Base-by-base conservation (phyloP, 179 eudicot species). In the Spergularia azorica region DNA sequence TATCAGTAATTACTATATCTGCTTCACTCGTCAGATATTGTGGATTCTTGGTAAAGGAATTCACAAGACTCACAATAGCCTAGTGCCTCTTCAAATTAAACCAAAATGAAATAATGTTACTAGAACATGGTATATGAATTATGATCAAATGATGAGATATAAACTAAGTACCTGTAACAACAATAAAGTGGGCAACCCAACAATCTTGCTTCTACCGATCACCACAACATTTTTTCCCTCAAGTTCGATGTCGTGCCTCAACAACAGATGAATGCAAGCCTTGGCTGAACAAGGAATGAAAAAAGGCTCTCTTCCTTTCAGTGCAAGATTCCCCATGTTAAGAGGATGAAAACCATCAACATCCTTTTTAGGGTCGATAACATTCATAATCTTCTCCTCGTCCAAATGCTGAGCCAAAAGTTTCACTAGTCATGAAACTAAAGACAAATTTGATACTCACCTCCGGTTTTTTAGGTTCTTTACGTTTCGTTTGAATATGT, bases 281-380 rank as follows among this genome's bases (percentile, higher is more conserved):
- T 82, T 84, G 32, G 91, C 84, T 50, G 88, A 89, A 78, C 87
- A 86, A 65, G 91, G 91, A 63, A 86, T 66, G 51, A 84, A 86
- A 75, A 84, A 71, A 6, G 91, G 89, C 55, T 86, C 82, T 72
- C 91, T 83, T 70, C 87, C 91, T 7, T 80, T 78, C 79, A 86
- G 68, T 26, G 91, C 89, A 67, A 88, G 91, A 73, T 67, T 80
- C 9, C 91, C 91, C 79, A 88, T 88, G 66, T 88, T 84, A 9
- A 86, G 57, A 18, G 89, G 84, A 76, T 88, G 89, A 70, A 88
- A 86, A 50, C 91, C 91, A 73, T 88, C 91, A 16, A 88, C 91
- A 32, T 88, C 91, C 80, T 86, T 88, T 74, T 83, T 87, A 32
- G 87, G 87, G 77, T 81, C 81, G 32, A 88, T 81, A 54, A 76